Evolutionary conservation across 345 rosid species (phyloP), one percentile per base, ranked within the genome.

Genomic region (Physaria fendleri): DNA sequence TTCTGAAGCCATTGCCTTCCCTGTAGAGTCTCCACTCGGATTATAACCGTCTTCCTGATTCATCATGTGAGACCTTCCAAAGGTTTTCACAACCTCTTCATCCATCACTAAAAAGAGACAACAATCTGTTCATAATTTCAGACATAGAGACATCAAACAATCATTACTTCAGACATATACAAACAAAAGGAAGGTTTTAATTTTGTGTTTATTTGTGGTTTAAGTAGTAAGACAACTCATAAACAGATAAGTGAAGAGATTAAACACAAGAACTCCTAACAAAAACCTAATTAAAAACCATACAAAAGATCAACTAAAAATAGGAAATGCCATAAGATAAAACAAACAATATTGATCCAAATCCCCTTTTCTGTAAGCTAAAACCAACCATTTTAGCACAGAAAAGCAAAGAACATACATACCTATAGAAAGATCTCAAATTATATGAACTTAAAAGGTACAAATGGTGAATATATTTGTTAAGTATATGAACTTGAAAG

Each of bases 1-100:
- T 47, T 64, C 56, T 8, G 71, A 51, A 52, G 71, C 68, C 59
- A 44, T 28, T 20, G 64, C 54, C 55, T 65, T 77, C 30, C 79
- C 80, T 11, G 53, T 29, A 51, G 87, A 79, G 43, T 33, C 59
- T 66, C 84, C 74, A 42, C 79, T 68, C 6, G 10, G 10, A 1
- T 33, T 35, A 43, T 3, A 4, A 34, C 25, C 55, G 29, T 61
- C 73, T 29, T 59, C 49, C 15, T 54, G 50, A 28, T 40, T 56
- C 37, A 59, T 57, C 45, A 5, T 32, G 32, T 66, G 82, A 28
- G 74, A 76, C 40, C 73, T 65, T 63, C 51, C 77, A 1, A 62
- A 63, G 27, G 65, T 56, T 56, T 33, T 40, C 28, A 17, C 21
- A 69, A 41, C 41, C 27, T 64, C 81, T 69, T 71, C 78, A n/a